Base-by-base conservation (phyloP, 192 early-diverging fungal species). In the Podila verticillata region DNA sequence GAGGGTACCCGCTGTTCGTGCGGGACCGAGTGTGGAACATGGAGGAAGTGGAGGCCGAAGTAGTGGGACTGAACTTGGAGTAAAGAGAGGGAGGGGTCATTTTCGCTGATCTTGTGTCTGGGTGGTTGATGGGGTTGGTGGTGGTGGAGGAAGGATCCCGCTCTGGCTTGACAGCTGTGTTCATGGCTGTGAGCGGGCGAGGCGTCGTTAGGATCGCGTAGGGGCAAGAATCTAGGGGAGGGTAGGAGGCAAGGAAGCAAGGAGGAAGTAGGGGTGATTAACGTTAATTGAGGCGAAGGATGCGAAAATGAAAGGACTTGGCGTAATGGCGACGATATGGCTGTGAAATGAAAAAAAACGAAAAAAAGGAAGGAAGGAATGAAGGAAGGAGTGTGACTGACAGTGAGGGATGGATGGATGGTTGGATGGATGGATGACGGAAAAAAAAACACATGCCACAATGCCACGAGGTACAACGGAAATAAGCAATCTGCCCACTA, bases 81-180 rank as follows among this genome's bases (percentile, higher is more conserved):
- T 54, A 54, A 26, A 54, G 51, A 9, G 51, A 54, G 24, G 51
- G 51, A n/a, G 51, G 51, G 20, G 51, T 54, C 51, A 54, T 54
- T 60, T 20, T 60, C 17, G 58, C 22, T 7, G 30, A 5, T 19
- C 5, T 60, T 28, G 0, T 60, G 26, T 60, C 58, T 20, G 32
- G 31, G 31, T 54, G 51, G 24, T 54, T n/a, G 12, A 24, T 54
- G 51, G 20, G 19, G 49, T 5, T 26, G 24, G 22, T 54, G 19
- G 51, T 28, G 48, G 13, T 20, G 28, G 48, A 36, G 12, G 39
- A 20, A 12, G 22, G 47, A n/a, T 44, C 28, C 44, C 35, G 63
- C 4, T 64, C 63, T 64, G 22, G 63, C 15, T n/a, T 20, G 63
- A 30, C 29, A 19, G 24, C 58, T 12, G 58, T 60, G 58, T 60